phyloP scores from a whole-genome alignment of 768 basidiomycete species.

The Serendipita sp. region DNA sequence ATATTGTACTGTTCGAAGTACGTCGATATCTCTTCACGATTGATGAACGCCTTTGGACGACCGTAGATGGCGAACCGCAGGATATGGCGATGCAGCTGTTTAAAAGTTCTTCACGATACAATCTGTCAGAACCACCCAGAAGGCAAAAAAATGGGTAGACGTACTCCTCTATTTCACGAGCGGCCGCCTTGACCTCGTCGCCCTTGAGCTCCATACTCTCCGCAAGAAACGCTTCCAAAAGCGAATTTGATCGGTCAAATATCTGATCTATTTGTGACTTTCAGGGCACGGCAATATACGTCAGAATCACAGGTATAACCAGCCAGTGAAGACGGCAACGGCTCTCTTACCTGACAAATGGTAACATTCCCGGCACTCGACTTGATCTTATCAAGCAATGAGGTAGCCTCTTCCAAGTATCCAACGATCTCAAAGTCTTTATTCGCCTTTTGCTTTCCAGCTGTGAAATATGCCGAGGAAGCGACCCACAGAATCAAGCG shows the following conservation, averaged over 20 bases:
- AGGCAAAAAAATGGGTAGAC: neutral
- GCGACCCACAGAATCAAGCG: neutral
- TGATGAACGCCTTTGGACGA: neutral
- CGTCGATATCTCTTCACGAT: neutral
- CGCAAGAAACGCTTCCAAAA: neutral
- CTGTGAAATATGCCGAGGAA: neutral
- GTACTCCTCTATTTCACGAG: neutral
- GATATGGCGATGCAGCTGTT: neutral
- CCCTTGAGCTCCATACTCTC: neutral
- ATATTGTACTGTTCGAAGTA: neutral
- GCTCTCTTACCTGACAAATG: neutral
- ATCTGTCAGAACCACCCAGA: neutral
- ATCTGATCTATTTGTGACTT: slow-evolving; percentile 1
- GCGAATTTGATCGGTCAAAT: neutral
- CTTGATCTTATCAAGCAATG: neutral
- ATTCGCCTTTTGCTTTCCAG: neutral
- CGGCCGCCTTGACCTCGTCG: neutral
- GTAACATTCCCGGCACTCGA: neutral
- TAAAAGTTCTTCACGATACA: neutral
- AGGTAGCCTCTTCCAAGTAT: neutral
- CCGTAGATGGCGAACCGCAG: slow-evolving; percentile 5
- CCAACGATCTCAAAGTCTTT: neutral
- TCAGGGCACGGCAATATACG: no score
- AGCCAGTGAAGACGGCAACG: neutral
- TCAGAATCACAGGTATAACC: neutral